Evolutionary conservation across 2,329 filamentous ascomycete genomes (phyloP).

Genomic region (Metarhizium robertsii): DNA sequence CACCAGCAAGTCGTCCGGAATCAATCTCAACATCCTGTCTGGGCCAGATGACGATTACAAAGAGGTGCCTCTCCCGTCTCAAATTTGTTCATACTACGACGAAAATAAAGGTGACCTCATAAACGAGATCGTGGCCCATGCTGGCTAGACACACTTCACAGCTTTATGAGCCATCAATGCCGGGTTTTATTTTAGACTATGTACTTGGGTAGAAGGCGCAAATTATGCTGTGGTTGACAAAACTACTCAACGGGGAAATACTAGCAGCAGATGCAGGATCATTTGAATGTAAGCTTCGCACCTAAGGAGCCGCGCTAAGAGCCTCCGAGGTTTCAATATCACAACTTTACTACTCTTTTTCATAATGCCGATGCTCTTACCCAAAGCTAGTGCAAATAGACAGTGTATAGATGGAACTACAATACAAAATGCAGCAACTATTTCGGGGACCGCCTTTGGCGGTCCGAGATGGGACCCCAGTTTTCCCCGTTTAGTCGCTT

Average conservation of each 20-base stretch:
- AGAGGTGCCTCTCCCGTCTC: constrained; percentile 80
- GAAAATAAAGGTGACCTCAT: constrained; percentile 63
- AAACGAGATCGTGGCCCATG: constrained; percentile 93
- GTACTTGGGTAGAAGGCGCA: background rate
- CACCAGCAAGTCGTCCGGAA: constrained; percentile 74
- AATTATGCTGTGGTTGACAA: background rate
- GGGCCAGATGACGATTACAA: constrained; percentile 70
- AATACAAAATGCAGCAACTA: background rate
- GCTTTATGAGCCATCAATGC: background rate
- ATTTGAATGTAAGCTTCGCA: background rate
- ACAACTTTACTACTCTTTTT: background rate
- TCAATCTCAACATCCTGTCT: constrained; percentile 78
- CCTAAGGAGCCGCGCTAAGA: background rate
- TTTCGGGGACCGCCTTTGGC: background rate
- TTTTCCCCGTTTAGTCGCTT: background rate
- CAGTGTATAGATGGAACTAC: background rate
- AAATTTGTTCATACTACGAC: constrained; percentile 72
- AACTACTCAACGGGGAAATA: background rate
- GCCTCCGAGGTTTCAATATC: background rate
- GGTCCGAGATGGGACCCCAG: background rate
- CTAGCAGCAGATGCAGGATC: background rate
- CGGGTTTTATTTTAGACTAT: background rate
- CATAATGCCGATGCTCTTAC: background rate
- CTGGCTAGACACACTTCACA: constrained; percentile 44
- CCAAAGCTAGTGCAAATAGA: background rate